Percentiles rank a stretch among this genome's conserved stretches.
These are phyloP conservation scores for Pleurotus eryngii DNA, from an alignment of 768 basidiomycete species.

Conservation along the genomic window DNA sequence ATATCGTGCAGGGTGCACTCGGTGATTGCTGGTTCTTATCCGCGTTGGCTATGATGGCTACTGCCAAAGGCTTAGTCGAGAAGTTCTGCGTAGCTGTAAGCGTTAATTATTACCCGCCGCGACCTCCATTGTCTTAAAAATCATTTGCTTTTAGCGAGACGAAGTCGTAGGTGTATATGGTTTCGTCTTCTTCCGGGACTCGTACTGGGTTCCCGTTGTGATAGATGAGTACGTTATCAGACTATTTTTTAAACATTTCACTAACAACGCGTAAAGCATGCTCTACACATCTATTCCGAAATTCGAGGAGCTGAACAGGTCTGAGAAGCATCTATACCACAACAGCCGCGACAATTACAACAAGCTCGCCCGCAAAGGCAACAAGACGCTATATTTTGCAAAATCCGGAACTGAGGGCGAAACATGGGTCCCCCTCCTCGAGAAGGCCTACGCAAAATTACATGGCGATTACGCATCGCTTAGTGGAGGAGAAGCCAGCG, in stretches of 20 bases:
- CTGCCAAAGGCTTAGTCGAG: conserved; percentile 40
- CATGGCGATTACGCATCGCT: conserved; percentile 49
- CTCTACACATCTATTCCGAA: conserved; percentile 49
- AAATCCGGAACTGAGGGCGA: conserved; percentile 44
- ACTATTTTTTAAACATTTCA: background rate
- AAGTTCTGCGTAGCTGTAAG: conserved; percentile 49
- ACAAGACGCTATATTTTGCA: conserved; percentile 48
- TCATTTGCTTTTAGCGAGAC: conserved; percentile 32
- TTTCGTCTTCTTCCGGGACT: conserved; percentile 54
- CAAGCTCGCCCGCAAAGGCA: conserved; percentile 39
- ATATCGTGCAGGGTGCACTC: conserved; percentile 47
- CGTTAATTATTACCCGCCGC: background rate
- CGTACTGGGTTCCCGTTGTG: conserved; percentile 48
- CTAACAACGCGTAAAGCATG: conserved; percentile 27
- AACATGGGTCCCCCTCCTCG: conserved; percentile 55
- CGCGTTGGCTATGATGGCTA: conserved; percentile 47
- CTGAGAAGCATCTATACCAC: conserved; percentile 45
- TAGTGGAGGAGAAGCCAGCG: conserved; percentile 37
- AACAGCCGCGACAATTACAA: conserved; percentile 47
- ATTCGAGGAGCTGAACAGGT: conserved; percentile 41
- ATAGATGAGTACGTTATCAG: conserved; percentile 48
- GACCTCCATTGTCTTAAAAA: background rate
- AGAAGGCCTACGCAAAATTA: conserved; percentile 58
- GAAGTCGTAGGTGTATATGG: conserved; percentile 55
- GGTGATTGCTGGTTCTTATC: conserved; percentile 56